Evolutionary conservation across 2,329 filamentous ascomycete species (phyloP).

Genomic region (Claviceps fusiformis): DNA sequence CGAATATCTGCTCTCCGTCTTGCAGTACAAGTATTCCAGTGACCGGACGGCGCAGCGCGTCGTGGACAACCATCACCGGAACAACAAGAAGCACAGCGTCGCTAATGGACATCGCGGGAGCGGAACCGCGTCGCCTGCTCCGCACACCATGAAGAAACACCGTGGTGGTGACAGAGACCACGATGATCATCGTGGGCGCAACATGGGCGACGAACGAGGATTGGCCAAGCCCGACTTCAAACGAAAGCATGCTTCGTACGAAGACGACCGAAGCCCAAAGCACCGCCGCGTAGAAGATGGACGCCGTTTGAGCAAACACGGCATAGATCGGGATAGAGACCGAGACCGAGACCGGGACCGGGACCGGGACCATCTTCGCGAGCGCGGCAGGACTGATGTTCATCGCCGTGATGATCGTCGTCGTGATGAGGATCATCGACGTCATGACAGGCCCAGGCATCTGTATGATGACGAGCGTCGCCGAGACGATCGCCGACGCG

Average conservation of each 20-base stretch:
- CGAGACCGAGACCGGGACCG: not conserved
- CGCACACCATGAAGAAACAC: slow-evolving; percentile 31
- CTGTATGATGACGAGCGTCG: slow-evolving; percentile 20
- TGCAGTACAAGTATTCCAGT: slow-evolving; percentile 71
- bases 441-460: slow-evolving; percentile 21
- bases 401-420: slow-evolving; percentile 7
- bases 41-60: slow-evolving; percentile 64
- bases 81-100: slow-evolving; percentile 64
- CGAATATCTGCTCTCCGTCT: slow-evolving; percentile 88
- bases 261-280: slow-evolving; percentile 30
- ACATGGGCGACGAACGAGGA: slow-evolving; percentile 36
- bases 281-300: slow-evolving; percentile 27
- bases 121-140: slow-evolving; percentile 58
- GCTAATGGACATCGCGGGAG: slow-evolving; percentile 48
- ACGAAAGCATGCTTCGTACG: slow-evolving; percentile 43
- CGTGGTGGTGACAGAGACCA: slow-evolving; percentile 29
- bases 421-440: slow-evolving; percentile 14
- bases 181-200: slow-evolving; percentile 37
- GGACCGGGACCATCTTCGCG: not conserved
- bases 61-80: slow-evolving; percentile 86
- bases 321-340: slow-evolving; percentile 17
- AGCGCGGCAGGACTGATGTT: slow-evolving; percentile 6
- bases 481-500: slow-evolving; percentile 12
- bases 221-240: slow-evolving; percentile 42
- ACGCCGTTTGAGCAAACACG: slow-evolving; percentile 23